A percentile compares a stretch with the other conserved stretches of the same genome.
Evolutionary conservation across 257 asterid genomes (phyloP).

Genomic region (Ilex aquifolium): DNA sequence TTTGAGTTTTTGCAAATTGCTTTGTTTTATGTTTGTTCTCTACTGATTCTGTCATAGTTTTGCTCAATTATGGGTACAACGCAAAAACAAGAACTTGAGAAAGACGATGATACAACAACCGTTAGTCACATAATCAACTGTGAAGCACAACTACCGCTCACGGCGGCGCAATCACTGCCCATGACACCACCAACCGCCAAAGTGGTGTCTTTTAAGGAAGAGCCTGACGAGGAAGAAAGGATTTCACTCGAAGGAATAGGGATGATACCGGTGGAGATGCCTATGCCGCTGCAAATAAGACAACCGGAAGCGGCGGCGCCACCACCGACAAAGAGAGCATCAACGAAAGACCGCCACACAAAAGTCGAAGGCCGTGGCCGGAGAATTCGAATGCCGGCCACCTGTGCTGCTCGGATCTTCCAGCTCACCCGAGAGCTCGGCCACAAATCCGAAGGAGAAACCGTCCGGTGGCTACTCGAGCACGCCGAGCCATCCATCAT

Average conservation of each 20-base stretch:
- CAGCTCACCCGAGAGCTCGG: slow-evolving; percentile 76
- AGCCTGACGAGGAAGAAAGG: not conserved
- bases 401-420: slow-evolving; percentile 75
- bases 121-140: no score
- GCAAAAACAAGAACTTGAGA: no score
- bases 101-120: no score
- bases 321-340: slow-evolving; percentile 33
- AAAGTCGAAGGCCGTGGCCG: slow-evolving; percentile 75
- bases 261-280: not conserved
- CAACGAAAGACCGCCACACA: slow-evolving; percentile 59
- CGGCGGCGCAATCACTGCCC: slow-evolving; percentile 15
- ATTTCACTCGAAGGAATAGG: not conserved
- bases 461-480: slow-evolving; percentile 68
- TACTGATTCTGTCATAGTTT: no score
- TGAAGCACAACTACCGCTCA: not conserved
- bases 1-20: no score
- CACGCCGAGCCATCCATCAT: slow-evolving; percentile 64
- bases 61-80: no score
- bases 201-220: slow-evolving; percentile 3
- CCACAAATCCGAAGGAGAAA: slow-evolving; percentile 77
- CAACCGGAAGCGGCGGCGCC: slow-evolving; percentile 13
- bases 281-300: not conserved
- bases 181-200: slow-evolving; percentile 25
- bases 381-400: slow-evolving; percentile 66
- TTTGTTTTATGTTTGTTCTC: no score